phyloP scores from a whole-genome alignment of 805 yeast species.

The Blastobotrys chiropterorum region DNA sequence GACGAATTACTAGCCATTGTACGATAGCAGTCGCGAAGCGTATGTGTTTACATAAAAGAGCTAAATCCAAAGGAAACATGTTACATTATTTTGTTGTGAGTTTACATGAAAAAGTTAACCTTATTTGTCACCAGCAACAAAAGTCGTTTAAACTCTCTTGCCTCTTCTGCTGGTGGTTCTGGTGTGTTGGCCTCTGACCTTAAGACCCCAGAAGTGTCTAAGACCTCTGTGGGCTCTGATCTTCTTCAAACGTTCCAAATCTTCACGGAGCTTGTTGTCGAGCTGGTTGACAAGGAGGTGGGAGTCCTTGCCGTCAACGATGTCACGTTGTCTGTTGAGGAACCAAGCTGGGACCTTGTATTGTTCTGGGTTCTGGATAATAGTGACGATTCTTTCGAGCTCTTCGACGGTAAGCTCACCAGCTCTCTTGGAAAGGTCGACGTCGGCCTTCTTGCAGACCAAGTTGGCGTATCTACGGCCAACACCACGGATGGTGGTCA shows the following conservation, averaged over 20 bases:
- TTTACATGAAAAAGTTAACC: not conserved
- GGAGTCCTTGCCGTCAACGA: constrained; percentile 97
- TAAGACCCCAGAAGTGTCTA: constrained; percentile 99
- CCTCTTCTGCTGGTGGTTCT: constrained; percentile 99
- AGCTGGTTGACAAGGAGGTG: constrained; percentile 98
- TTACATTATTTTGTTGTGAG: not conserved
- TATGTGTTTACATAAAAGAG: not conserved
- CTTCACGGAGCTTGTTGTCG: constrained; percentile 99
- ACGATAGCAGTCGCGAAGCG: not conserved
- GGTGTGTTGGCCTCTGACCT: constrained; percentile 99
- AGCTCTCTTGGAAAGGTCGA: constrained; percentile 96
- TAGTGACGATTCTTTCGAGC: constrained; percentile 99
- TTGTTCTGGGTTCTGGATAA: constrained; percentile 99
- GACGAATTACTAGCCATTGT: not conserved
- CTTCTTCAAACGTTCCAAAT: constrained; percentile 99
- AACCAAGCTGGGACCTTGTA: constrained; percentile 99
- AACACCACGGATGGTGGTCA: constrained; percentile 99
- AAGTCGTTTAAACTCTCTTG: constrained; percentile 37
- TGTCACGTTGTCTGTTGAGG: constrained; percentile 99
- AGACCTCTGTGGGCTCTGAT: constrained; percentile 99
- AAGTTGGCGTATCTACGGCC: constrained; percentile 99
- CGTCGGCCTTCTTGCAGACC: constrained; percentile 99
- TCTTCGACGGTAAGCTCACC: constrained; percentile 99
- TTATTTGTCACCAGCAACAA: constrained; percentile 40
- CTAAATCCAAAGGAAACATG: not conserved